Percentiles rank a stretch among this genome's conserved stretches.
These are phyloP conservation scores for Ceratocystis smalleyi DNA, from an alignment of 2,329 filamentous ascomycete species.

Conservation along the genomic window DNA sequence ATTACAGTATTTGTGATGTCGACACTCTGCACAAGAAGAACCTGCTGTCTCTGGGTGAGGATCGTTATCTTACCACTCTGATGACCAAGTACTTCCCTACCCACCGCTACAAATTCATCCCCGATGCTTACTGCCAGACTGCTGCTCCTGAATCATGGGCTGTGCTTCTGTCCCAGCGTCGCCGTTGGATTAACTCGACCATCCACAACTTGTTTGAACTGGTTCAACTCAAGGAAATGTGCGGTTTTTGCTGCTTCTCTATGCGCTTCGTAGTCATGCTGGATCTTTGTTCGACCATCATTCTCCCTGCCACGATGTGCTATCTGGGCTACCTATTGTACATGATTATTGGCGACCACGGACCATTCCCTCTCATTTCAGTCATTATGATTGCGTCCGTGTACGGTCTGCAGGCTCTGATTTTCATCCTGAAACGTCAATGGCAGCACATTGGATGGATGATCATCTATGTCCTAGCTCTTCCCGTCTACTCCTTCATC, in stretches of 20 bases:
- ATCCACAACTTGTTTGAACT: slow-evolving; percentile 91
- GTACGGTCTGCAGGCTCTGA: slow-evolving; percentile 87
- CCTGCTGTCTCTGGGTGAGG: slow-evolving; percentile 79
- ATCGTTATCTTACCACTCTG: slow-evolving; percentile 89
- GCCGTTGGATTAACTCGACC: slow-evolving; percentile 98
- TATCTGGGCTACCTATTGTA: slow-evolving; percentile 87
- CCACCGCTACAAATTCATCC: slow-evolving; percentile 93
- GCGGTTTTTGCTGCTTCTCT: slow-evolving; percentile 96
- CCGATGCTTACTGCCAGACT: slow-evolving; percentile 83
- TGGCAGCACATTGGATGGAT: slow-evolving; percentile 99
- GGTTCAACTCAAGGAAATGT: slow-evolving; percentile 80
- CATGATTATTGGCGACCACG: slow-evolving; percentile 48
- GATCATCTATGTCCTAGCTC: slow-evolving; percentile 95
- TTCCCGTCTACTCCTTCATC: slow-evolving; percentile 81
- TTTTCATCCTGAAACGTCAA: slow-evolving; percentile 91
- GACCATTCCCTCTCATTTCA: slow-evolving; percentile 72
- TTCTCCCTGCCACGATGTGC: slow-evolving; percentile 73
- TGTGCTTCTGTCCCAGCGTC: slow-evolving; percentile 89
- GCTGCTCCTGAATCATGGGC: slow-evolving; percentile 89
- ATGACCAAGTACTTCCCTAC: slow-evolving; percentile 96
- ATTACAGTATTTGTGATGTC: slow-evolving; percentile 77
- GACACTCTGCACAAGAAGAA: slow-evolving; percentile 98
- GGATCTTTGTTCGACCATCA: slow-evolving; percentile 82
- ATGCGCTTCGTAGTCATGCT: slow-evolving; percentile 96
- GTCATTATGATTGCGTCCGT: slow-evolving; percentile 79